Conservation (phyloP, 208 protist genomes). For the Naegleria fowleri region DNA sequence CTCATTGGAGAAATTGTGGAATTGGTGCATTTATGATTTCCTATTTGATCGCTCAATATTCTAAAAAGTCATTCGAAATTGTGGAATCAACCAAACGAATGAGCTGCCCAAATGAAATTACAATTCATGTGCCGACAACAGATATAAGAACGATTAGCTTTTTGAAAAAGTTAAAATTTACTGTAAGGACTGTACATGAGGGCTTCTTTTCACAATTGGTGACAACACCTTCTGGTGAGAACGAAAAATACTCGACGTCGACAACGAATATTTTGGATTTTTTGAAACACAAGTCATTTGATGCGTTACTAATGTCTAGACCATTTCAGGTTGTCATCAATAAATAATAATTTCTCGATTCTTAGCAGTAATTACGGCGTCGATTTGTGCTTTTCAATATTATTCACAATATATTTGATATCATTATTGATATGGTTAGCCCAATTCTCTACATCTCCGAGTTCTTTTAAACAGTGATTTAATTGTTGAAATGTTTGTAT, state of each 20-base stretch:
- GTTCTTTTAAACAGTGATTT: constrained; percentile 13
- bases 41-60: no score
- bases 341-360: no score
- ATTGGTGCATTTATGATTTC: neutral
- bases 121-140: neutral
- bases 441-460: constrained; percentile 29
- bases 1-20: neutral
- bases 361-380: neutral
- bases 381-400: neutral
- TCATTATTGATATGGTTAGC: neutral
- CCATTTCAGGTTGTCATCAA: neutral
- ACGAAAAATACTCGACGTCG: neutral
- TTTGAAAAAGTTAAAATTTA: neutral
- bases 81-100: neutral
- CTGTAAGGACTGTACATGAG: neutral
- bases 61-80: no score
- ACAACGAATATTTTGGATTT: neutral
- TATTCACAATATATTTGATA: constrained; percentile 25
- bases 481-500: constrained; percentile 8
- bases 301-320: neutral
- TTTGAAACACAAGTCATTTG: neutral
- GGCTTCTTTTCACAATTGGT: neutral
- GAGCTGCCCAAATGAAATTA: neutral
- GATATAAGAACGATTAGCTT: neutral
- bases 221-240: neutral